A percentile compares a stretch with the other conserved stretches of the same genome.
Conservation (phyloP, 306 rosid species). For the Erythrophleum fordii region DNA sequence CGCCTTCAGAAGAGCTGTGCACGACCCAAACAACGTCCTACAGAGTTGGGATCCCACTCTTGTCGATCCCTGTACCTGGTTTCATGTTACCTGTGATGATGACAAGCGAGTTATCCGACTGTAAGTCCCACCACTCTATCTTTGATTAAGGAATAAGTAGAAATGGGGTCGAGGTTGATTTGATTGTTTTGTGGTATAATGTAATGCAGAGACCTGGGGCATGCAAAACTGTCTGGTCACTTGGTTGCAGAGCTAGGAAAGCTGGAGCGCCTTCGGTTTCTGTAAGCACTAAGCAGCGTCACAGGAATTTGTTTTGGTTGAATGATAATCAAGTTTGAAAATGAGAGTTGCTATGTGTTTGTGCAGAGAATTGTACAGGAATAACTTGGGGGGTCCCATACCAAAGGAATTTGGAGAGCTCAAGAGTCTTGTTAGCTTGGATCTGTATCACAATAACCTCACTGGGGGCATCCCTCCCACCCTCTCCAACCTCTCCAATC, state of each 20-base stretch:
- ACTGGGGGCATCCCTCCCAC: conserved; percentile 67
- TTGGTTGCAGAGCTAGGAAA: conserved; percentile 76
- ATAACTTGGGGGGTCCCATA: conserved; percentile 68
- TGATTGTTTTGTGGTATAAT: neutral
- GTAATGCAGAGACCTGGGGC: conserved; percentile 79
- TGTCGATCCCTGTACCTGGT: conserved; percentile 97
- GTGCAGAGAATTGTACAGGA: conserved; percentile 76
- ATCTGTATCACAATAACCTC: conserved; percentile 78
- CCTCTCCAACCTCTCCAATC: conserved; percentile 73
- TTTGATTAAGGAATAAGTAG: neutral
- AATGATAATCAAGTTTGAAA: neutral
- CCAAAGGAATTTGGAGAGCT: conserved; percentile 75
- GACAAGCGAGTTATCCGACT: conserved; percentile 69
- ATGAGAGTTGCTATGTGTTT: neutral
- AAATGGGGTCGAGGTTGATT: neutral
- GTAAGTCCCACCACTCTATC: conserved; percentile 40
- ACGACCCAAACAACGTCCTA: conserved; percentile 72
- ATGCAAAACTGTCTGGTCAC: conserved; percentile 77
- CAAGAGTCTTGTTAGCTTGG: conserved; percentile 79
- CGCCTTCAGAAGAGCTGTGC: conserved; percentile 73
- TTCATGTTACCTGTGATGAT: conserved; percentile 80
- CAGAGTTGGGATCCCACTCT: conserved; percentile 91
- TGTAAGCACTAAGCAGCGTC: conserved; percentile 54
- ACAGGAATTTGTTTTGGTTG: neutral
- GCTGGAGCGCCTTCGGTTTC: conserved; percentile 73